These are phyloP conservation scores for Xerocomus amazonicus DNA, from an alignment of 1,284 basidiomycete genomes.

Conservation along the genomic window DNA sequence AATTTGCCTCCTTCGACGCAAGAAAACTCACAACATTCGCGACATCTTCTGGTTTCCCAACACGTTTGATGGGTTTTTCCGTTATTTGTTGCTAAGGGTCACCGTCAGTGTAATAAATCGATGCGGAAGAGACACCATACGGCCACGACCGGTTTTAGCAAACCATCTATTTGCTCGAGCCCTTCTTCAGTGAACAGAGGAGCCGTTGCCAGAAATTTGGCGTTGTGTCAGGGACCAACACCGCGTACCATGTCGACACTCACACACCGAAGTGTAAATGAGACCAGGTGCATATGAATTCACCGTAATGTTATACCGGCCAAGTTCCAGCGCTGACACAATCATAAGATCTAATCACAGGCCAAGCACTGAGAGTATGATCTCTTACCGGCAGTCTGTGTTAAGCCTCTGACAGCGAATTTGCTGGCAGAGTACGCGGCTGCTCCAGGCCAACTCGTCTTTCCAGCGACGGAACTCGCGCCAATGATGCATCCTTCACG, in stretches of 20 bases:
- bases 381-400: slow-evolving; percentile 24
- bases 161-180: too few species aligned
- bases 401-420: slow-evolving; percentile 35
- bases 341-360: slow-evolving; percentile 1
- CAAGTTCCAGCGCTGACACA: slow-evolving; percentile 38
- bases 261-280: slow-evolving; percentile 36
- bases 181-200: too few species aligned
- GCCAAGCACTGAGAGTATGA: too few species aligned
- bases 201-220: too few species aligned
- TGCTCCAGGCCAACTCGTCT: slow-evolving; percentile 24
- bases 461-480: slow-evolving; percentile 35
- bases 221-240: too few species aligned
- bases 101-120: too few species aligned
- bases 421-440: slow-evolving; percentile 30
- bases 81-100: too few species aligned
- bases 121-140: too few species aligned
- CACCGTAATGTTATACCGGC: slow-evolving; percentile 43
- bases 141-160: too few species aligned
- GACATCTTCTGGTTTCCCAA: neutral
- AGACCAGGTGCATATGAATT: slow-evolving; percentile 51
- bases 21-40: neutral
- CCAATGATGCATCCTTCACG: slow-evolving; percentile 39
- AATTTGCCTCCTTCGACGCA: neutral
- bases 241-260: neutral
- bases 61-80: neutral